Evolutionary conservation across 2,329 filamentous ascomycete genomes (phyloP).

Genomic region (Helminthosporium solani): DNA sequence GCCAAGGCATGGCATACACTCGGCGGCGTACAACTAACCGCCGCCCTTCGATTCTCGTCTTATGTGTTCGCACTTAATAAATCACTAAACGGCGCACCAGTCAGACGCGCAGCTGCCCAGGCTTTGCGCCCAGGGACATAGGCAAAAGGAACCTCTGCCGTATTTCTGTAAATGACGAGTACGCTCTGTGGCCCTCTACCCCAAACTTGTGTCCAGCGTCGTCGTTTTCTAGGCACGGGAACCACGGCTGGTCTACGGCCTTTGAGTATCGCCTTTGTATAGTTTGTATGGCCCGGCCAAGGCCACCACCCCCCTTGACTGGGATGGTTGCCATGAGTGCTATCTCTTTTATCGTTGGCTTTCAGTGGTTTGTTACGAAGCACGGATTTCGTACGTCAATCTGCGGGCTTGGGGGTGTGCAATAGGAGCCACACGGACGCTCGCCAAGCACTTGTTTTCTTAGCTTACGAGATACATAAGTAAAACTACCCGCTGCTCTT

Average conservation of each 20-base stretch:
- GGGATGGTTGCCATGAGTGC: too few relatives aligned
- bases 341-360: too few relatives aligned
- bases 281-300: too few relatives aligned
- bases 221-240: not conserved
- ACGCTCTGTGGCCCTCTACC: too few relatives aligned
- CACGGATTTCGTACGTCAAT: not conserved
- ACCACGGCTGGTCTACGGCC: not conserved
- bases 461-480: constrained; percentile 24
- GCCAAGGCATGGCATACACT: not conserved
- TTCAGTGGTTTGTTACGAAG: too few relatives aligned
- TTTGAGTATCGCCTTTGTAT: not conserved
- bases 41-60: not conserved
- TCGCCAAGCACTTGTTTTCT: constrained; percentile 35
- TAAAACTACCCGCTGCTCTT: constrained; percentile 27
- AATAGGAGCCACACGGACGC: constrained; percentile 12
- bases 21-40: not conserved
- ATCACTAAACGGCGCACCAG: constrained; percentile 5
- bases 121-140: constrained; percentile 9
- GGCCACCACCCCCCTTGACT: too few relatives aligned
- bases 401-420: not conserved
- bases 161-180: too few relatives aligned
- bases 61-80: not conserved
- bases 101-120: constrained; percentile 6
- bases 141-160: not conserved
- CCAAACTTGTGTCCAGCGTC: not conserved